Conservation (phyloP, 139 green algal species). For the Zygnema cylindricum region DNA sequence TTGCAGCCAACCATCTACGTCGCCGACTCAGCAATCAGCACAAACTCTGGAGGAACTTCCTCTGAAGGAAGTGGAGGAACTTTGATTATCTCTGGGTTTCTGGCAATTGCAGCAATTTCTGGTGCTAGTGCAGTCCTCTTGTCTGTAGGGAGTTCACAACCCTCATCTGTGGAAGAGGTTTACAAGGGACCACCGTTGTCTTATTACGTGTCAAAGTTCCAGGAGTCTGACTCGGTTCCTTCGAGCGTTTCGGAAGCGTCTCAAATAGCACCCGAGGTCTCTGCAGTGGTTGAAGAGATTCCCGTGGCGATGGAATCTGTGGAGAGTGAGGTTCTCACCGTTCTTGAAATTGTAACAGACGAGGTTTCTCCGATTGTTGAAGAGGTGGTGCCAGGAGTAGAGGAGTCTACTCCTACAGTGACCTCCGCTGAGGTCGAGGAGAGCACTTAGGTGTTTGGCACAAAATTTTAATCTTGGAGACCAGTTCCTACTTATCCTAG, state of each 20-base stretch:
- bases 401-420: too few relatives aligned
- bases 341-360: too few relatives aligned
- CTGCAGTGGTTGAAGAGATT: not conserved
- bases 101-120: not conserved
- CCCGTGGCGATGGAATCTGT: not conserved
- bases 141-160: not conserved
- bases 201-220: constrained; percentile 26
- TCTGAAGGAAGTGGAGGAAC: constrained; percentile 9
- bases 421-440: too few relatives aligned
- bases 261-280: not conserved
- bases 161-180: not conserved
- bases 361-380: too few relatives aligned
- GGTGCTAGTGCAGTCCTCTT: constrained; percentile 24
- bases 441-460: too few relatives aligned
- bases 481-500: too few relatives aligned
- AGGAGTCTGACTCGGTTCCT: not conserved
- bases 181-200: constrained; percentile 18
- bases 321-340: too few relatives aligned
- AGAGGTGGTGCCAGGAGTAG: too few relatives aligned
- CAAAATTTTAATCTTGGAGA: too few relatives aligned
- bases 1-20: constrained; percentile 46
- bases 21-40: constrained; percentile 42
- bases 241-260: not conserved
- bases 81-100: constrained; percentile 1
- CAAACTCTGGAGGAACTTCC: constrained; percentile 21